Evolutionary conservation across 1,139 yeast genomes (phyloP), one percentile per base, ranked within the genome.

Genomic region (Diutina rugosa): DNA sequence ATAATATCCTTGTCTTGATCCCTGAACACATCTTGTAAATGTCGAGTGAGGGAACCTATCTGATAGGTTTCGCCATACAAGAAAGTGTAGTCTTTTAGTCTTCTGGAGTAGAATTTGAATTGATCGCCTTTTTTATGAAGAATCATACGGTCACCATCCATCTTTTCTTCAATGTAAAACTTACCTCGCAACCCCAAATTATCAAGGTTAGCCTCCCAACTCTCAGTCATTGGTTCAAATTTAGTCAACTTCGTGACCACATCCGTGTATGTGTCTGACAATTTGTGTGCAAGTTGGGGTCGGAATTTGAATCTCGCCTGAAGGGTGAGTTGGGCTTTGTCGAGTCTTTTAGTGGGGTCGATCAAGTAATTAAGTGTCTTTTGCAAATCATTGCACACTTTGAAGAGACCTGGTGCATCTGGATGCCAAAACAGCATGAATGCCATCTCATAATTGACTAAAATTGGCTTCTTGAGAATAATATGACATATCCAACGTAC

Each of bases 121-220:
- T 69, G 65, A 12, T 61, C 61, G 26, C 60, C 56, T 8, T 32
- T 53, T 69, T 78, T 72, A 66, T 93, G 98, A 46, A 90, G 62
- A 56, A 88, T 84, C 66, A 89, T 82, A 61, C 99, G 71, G 66
- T 91, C 98, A 2, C 99, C 99, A 68, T 93, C 98, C 73, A 90
- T 79, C 66, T 93, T 93, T 66, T 93, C 97, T 64, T 93, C 98
- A 30, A 93, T 82, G 57, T 77, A 80, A 64, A 90, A 90, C 45
- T 79, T 79, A 54, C 65, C 63, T 18, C 64, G 59, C 9, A 69
- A 56, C 1, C 59, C 57, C 53, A 60, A 56, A 1, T 55, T 46
- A 2, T 61, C 59, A 57, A 65, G 69, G 38, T 60, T 53, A 1
- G 57, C 58, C 44, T 63, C 61, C 28, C 68, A 61, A 30, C 61